Conservation (phyloP, 2,329 filamentous ascomycete species). For the Spiromastix sp. region DNA sequence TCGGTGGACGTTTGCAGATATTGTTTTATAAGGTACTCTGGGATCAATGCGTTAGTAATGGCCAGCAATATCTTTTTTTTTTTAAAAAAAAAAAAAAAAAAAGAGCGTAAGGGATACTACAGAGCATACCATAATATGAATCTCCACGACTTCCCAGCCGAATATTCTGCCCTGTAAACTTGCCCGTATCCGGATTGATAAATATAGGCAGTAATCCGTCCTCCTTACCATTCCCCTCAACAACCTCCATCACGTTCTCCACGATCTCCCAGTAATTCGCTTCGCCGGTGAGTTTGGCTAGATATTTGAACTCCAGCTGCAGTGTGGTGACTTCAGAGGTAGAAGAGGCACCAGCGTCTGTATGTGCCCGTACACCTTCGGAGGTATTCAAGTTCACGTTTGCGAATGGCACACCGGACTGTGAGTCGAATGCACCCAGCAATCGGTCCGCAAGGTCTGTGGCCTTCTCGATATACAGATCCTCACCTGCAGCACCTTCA, state of each 20-base stretch:
- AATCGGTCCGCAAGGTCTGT: slow-evolving; percentile 84
- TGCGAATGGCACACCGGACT: slow-evolving; percentile 77
- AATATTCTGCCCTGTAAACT: slow-evolving; percentile 76
- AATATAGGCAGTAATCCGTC: slow-evolving; percentile 89
- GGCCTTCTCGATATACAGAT: slow-evolving; percentile 92
- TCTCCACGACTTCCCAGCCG: slow-evolving; percentile 88
- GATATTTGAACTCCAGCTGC: slow-evolving; percentile 94
- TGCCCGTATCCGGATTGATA: slow-evolving; percentile 66
- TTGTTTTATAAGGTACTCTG: slow-evolving; percentile 95
- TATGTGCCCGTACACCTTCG: slow-evolving; percentile 69
- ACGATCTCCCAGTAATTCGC: slow-evolving; percentile 83
- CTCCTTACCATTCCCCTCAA: slow-evolving; percentile 68
- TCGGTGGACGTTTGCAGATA: slow-evolving; percentile 85
- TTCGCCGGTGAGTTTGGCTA: slow-evolving; percentile 89
- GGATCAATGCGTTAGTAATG: background rate
- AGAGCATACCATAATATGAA: slow-evolving; percentile 65
- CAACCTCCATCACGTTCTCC: slow-evolving; percentile 82
- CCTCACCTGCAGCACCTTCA: slow-evolving; percentile 64
- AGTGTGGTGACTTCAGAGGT: slow-evolving; percentile 88
- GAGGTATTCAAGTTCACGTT: slow-evolving; percentile 77
- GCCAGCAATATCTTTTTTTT: too few relatives aligned
- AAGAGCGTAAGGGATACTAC: background rate
- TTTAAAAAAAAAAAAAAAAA: background rate
- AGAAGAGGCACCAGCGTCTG: slow-evolving; percentile 77
- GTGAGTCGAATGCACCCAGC: slow-evolving; percentile 76